A percentile compares a stretch with the other conserved stretches of the same genome.
These are phyloP conservation scores for Tilletia caries DNA, from an alignment of 1,284 basidiomycete genomes.

Conservation along the genomic window DNA sequence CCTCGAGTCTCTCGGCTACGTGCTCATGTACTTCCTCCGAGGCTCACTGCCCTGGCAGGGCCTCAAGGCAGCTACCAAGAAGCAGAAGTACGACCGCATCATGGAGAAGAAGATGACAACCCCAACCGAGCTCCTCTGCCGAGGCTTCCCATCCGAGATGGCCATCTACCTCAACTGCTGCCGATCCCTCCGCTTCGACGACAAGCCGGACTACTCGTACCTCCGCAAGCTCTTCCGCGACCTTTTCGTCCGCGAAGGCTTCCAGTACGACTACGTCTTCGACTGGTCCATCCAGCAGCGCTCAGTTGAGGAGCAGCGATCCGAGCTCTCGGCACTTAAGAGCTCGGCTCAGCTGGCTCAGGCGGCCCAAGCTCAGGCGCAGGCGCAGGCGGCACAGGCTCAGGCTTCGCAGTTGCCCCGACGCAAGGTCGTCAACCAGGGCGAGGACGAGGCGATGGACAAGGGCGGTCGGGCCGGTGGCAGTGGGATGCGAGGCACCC, in stretches of 20 bases:
- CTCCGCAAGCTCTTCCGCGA: constrained; percentile 55
- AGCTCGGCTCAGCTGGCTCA: constrained; percentile 9
- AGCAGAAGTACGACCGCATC: constrained; percentile 55
- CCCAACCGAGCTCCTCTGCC: constrained; percentile 54
- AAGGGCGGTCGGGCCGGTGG: constrained; percentile 10
- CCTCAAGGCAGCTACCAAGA: constrained; percentile 53
- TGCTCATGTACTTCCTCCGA: constrained; percentile 54
- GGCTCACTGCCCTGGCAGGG: constrained; percentile 54
- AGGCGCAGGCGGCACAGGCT: constrained; percentile 16
- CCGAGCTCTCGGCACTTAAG: constrained; percentile 23
- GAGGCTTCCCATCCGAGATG: constrained; percentile 54
- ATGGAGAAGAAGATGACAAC: constrained; percentile 56
- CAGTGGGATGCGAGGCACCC: neutral
- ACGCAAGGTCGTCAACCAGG: constrained; percentile 45
- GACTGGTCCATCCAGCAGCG: constrained; percentile 54
- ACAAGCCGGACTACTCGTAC: constrained; percentile 55
- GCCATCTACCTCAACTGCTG: constrained; percentile 55
- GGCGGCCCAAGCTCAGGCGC: constrained; percentile 24
- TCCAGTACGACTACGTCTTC: constrained; percentile 55
- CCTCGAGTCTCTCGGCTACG: constrained; percentile 52
- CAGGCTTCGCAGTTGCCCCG: constrained; percentile 41
- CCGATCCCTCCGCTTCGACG: constrained; percentile 54
- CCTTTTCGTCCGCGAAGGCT: constrained; percentile 53
- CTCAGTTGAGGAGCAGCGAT: constrained; percentile 39
- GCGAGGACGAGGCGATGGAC: constrained; percentile 11